phyloP scores from a whole-genome alignment of 2,329 filamentous ascomycete species.

The Aspergillus amoenus region DNA sequence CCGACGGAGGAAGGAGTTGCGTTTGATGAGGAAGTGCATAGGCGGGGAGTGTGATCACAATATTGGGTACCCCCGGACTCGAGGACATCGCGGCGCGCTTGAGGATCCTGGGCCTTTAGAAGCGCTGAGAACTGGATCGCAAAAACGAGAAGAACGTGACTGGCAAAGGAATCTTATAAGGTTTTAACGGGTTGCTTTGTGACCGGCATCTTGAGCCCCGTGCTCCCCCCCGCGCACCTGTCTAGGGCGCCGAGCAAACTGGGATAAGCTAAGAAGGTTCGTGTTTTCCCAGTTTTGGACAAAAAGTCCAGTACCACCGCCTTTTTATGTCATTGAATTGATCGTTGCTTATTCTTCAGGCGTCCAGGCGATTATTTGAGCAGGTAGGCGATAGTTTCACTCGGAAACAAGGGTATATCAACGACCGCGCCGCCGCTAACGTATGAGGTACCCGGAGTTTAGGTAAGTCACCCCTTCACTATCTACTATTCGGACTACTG shows the following conservation, averaged over 20 bases:
- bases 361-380: neutral
- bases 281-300: neutral
- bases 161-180: neutral
- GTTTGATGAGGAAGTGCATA: neutral
- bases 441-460: conserved; percentile 13
- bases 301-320: neutral
- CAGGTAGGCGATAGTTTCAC: neutral
- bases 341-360: neutral
- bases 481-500: neutral
- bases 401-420: conserved; percentile 10
- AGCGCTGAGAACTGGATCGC: neutral
- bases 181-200: neutral
- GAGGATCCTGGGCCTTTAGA: neutral
- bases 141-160: neutral
- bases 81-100: neutral
- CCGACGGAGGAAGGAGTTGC: neutral
- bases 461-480: conserved; percentile 5
- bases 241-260: neutral
- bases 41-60: neutral
- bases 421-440: conserved; percentile 11
- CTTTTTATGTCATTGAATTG: neutral
- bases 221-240: neutral
- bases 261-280: neutral
- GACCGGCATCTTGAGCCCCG: neutral
- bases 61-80: neutral